Percentiles rank a stretch among this genome's conserved stretches.
Conservation (phyloP, 768 basidiomycete species). For the Agrocybe praecox region DNA sequence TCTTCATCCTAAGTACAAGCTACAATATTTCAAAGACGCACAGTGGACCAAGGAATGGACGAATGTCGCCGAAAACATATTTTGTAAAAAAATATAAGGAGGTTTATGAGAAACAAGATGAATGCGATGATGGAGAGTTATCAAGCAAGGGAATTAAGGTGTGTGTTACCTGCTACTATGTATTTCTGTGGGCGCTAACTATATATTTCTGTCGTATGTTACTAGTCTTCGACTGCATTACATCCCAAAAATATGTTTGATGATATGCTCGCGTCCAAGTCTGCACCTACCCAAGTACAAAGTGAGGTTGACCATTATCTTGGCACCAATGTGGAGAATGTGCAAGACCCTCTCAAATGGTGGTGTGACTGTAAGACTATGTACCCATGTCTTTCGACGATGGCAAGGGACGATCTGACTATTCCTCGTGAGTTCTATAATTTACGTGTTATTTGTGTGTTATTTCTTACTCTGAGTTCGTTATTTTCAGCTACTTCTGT, state of each 20-base stretch:
- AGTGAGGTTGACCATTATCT: conserved; percentile 32
- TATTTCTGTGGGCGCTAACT: background rate
- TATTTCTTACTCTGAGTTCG: too few relatives aligned
- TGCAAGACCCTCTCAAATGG: conserved; percentile 27
- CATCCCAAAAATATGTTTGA: conserved; percentile 29
- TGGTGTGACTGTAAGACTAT: conserved; percentile 23
- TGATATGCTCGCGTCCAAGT: conserved; percentile 13
- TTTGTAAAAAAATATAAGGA: conserved; percentile 13
- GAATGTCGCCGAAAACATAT: conserved; percentile 8
- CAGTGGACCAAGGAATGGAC: conserved; percentile 22
- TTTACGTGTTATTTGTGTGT: too few relatives aligned
- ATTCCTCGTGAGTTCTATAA: conserved; percentile 23
- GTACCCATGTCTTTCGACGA: conserved; percentile 30
- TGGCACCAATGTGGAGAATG: conserved; percentile 23
- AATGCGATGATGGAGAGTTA: too few relatives aligned
- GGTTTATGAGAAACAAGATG: background rate
- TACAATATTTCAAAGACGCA: conserved; percentile 20
- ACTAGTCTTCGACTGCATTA: background rate
- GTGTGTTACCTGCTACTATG: too few relatives aligned
- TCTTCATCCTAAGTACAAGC: conserved; percentile 21
- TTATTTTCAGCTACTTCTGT: too few relatives aligned
- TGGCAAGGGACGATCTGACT: conserved; percentile 35
- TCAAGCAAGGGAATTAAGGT: too few relatives aligned
- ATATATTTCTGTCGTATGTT: background rate
- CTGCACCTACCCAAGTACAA: conserved; percentile 14